Conservation (phyloP, 768 basidiomycete genomes). For the Phylloporus rhodoxanthus region DNA sequence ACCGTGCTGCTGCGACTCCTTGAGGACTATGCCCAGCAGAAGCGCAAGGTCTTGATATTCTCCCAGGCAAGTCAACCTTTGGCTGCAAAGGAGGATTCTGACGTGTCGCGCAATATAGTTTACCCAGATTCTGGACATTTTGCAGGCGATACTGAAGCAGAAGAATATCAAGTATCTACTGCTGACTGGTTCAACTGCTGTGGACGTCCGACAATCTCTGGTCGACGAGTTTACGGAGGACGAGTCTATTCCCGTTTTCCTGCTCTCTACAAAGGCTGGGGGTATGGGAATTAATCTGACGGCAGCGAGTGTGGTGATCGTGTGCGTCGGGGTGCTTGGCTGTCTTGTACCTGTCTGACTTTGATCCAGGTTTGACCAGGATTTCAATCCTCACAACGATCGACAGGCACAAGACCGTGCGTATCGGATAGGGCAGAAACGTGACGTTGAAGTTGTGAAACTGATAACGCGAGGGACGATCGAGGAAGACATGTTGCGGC, state of each 20-base stretch:
- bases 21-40: conserved; percentile 55
- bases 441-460: conserved; percentile 91
- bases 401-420: conserved; percentile 96
- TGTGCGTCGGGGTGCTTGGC: conserved; percentile 42
- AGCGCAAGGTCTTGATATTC: conserved; percentile 85
- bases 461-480: conserved; percentile 88
- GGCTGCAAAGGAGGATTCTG: neutral
- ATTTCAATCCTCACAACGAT: conserved; percentile 98
- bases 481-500: conserved; percentile 91
- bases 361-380: conserved; percentile 82
- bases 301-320: conserved; percentile 91
- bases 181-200: conserved; percentile 89
- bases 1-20: conserved; percentile 67
- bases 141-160: conserved; percentile 75
- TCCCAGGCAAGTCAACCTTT: conserved; percentile 69
- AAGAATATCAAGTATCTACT: conserved; percentile 69
- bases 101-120: conserved; percentile 48
- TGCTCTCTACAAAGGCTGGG: conserved; percentile 88
- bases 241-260: conserved; percentile 78
- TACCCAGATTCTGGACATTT: conserved; percentile 91
- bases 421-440: conserved; percentile 93
- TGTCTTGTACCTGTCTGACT: neutral
- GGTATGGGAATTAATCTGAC: conserved; percentile 97
- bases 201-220: conserved; percentile 86
- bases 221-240: conserved; percentile 94